Evolutionary conservation across 768 basidiomycete species (phyloP).

Genomic region (Collybia nuda): DNA sequence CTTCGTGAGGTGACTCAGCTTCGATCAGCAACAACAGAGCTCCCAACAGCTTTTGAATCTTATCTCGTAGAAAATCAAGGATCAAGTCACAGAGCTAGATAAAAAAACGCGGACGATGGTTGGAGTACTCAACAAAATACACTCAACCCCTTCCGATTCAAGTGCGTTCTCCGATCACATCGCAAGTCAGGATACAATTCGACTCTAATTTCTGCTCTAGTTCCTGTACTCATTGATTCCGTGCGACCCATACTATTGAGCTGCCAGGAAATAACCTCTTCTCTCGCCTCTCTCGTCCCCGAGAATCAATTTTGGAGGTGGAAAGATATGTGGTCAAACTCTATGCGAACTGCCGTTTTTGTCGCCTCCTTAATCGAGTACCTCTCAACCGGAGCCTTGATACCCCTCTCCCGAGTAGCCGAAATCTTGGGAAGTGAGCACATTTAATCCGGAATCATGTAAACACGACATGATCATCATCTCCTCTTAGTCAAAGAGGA

Average conservation of each 20-base stretch:
- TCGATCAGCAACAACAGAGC: neutral
- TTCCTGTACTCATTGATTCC: conserved; percentile 56
- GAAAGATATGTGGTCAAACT: conserved; percentile 82
- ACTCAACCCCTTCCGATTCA: conserved; percentile 63
- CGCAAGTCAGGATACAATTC: neutral
- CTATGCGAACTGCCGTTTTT: conserved; percentile 66
- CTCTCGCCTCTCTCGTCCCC: conserved; percentile 62
- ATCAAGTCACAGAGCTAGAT: conserved; percentile 72
- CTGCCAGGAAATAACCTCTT: conserved; percentile 49
- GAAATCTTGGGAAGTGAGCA: conserved; percentile 67
- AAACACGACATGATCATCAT: conserved; percentile 1
- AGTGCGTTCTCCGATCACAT: conserved; percentile 40
- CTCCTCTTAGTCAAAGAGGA: conserved; percentile 66
- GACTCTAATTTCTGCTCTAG: conserved; percentile 31
- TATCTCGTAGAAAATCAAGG: conserved; percentile 69
- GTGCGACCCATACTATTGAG: conserved; percentile 55
- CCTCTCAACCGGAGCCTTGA: conserved; percentile 54
- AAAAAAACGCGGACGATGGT: conserved; percentile 71
- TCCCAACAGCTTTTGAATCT: neutral
- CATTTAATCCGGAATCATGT: conserved; percentile 1
- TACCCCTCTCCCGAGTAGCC: conserved; percentile 52
- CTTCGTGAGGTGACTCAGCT: conserved; percentile 55
- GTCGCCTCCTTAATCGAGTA: conserved; percentile 66
- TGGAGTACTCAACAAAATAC: conserved; percentile 78
- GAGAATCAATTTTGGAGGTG: conserved; percentile 79